Conservation (phyloP, 169 alveolate genomes). For the Plasmodium relictum region DNA sequence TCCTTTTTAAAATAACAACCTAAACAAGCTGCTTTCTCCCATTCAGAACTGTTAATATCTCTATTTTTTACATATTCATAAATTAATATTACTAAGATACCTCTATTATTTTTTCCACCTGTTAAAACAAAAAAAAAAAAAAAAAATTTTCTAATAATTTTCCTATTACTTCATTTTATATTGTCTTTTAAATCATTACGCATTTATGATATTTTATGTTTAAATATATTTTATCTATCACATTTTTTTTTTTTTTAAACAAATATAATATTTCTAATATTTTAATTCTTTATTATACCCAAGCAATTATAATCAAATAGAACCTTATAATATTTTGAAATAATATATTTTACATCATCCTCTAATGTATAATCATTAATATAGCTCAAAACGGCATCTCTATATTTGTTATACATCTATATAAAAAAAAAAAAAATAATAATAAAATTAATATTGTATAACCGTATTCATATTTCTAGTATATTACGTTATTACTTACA, state of each 20-base stretch:
- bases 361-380: constrained; percentile 35
- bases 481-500: constrained; percentile 20
- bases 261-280: neutral
- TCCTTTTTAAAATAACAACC: neutral
- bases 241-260: too few relatives aligned
- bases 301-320: constrained; percentile 70
- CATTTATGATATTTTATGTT: neutral
- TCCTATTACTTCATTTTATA: neutral
- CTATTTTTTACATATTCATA: constrained; percentile 74
- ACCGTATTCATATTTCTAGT: neutral
- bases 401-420: constrained; percentile 66
- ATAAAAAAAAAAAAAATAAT: neutral
- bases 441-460: neutral
- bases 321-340: constrained; percentile 48
- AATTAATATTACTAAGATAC: constrained; percentile 55
- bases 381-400: constrained; percentile 41
- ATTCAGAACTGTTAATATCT: constrained; percentile 55
- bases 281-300: constrained; percentile 11
- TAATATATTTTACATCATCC: constrained; percentile 32
- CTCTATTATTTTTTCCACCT: constrained; percentile 74
- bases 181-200: neutral
- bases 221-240: neutral
- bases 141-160: too few relatives aligned
- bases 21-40: constrained; percentile 75
- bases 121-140: neutral